Base-by-base conservation (phyloP, 805 yeast species). In the Yarrowia hollandica region DNA sequence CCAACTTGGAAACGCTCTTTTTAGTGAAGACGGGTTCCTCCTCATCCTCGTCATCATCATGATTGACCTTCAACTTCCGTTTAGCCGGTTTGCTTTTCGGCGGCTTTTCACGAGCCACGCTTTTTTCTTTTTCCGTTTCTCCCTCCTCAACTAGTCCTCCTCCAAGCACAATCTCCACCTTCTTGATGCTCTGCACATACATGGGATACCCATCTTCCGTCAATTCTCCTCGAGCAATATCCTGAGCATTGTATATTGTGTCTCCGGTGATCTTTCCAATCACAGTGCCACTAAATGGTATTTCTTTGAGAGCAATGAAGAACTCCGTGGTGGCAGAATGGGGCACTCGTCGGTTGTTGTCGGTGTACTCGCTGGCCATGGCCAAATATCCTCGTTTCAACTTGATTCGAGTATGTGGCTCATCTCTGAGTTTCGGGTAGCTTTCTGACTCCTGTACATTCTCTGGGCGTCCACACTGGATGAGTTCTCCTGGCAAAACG, bases 201-300 rank as follows among this genome's bases (percentile, higher is more conserved):
- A 44, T n/a, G 7, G 54, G 54, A 9, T 44, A 44, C 4, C 54
- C 54, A n/a, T 44, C 57, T 34, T 50, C 42, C 0, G 42, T 50
- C 23, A 33, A 19, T 19, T 70, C 73, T 39, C 77, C 59, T 35
- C 79, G 80, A 3, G 75, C 68, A 5, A 85, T 82, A 46, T 74
- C 73, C 31, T 79, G 68, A 12, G 82, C 78, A 26, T 74, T 79
- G 70, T 76, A 86, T 4, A 82, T 75, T 0, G 84, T 73, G 30
- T 80, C 80, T 3, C 82, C 88, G 2, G 77, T 77, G 12, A 85
- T 72, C 61, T 80, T 78, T 2, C 91, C 92, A 63, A 85, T 75
- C 19, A 82, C 64, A 12, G 82, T 75, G 62, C 73, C 68, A 3
- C 35, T 35, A 9, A 52, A 37, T 6, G 80, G 79, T 11, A 78